Percentiles rank a stretch among this genome's conserved stretches.
Evolutionary conservation across 805 yeast genomes (phyloP).

Genomic region (Sugiyamaella floridensis): DNA sequence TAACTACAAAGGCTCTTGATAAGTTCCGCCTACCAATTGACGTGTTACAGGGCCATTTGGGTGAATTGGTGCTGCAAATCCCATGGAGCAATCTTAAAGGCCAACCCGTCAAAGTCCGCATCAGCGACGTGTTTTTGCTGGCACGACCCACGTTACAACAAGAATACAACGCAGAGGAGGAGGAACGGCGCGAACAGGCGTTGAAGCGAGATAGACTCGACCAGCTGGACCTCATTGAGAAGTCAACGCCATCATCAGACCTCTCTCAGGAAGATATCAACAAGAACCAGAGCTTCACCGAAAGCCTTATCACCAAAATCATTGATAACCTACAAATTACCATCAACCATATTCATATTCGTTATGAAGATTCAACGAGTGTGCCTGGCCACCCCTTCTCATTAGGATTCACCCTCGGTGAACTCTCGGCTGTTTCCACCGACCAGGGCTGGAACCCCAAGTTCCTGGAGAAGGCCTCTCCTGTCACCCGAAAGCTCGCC

Average conservation of each 20-base stretch:
- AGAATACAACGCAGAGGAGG: constrained; percentile 52
- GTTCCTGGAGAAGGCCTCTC: constrained; percentile 65
- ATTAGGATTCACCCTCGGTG: constrained; percentile 74
- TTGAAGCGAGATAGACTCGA: constrained; percentile 64
- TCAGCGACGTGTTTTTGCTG: constrained; percentile 79
- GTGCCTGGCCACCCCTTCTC: constrained; percentile 70
- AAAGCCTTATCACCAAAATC: constrained; percentile 78
- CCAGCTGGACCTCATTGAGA: constrained; percentile 48
- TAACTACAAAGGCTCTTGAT: constrained; percentile 54
- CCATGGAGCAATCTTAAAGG: constrained; percentile 95
- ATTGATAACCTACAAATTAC: constrained; percentile 90
- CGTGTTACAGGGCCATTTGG: constrained; percentile 83
- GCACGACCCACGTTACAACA: constrained; percentile 66
- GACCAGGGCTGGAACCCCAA: constrained; percentile 79
- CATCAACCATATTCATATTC: constrained; percentile 80
- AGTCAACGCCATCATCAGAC: constrained; percentile 34
- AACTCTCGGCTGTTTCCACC: constrained; percentile 86
- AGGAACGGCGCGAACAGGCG: constrained; percentile 55
- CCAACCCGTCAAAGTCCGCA: constrained; percentile 81
- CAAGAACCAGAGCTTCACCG: constrained; percentile 76
- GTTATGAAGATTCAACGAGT: constrained; percentile 76
- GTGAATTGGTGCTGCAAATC: constrained; percentile 80
- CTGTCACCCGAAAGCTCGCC: constrained; percentile 66
- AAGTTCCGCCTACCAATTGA: constrained; percentile 78
- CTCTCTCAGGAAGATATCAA: constrained; percentile 31